phyloP scores from a whole-genome alignment of 129 eudicot species.

The Lactuca saligna region DNA sequence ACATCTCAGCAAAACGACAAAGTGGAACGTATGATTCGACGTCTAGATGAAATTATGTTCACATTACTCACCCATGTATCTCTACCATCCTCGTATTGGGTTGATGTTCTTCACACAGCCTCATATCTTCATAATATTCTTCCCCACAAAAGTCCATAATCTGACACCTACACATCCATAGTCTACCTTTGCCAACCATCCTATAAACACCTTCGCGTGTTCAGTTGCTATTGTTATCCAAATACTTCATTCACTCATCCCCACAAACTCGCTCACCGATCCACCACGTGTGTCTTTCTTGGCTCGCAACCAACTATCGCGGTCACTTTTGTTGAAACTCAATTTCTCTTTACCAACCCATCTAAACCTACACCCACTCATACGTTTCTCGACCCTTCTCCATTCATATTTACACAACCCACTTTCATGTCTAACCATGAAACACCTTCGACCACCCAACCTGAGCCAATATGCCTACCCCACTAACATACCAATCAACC shows the following conservation, averaged over 20 bases:
- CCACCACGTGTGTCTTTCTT: slow-evolving; percentile 2
- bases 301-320: not conserved
- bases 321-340: not conserved
- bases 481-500: not conserved
- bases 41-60: slow-evolving; percentile 6
- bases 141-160: no score
- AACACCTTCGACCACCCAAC: not conserved
- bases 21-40: slow-evolving; percentile 2
- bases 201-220: slow-evolving; percentile 6
- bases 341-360: not conserved
- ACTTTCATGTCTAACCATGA: not conserved
- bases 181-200: not conserved
- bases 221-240: slow-evolving; percentile 10
- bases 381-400: slow-evolving; percentile 1
- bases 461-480: not conserved
- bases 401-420: not conserved
- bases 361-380: slow-evolving; percentile 4
- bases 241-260: not conserved
- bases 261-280: not conserved
- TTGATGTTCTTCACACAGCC: not conserved
- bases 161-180: not conserved
- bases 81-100: not conserved
- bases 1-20: no score
- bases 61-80: not conserved
- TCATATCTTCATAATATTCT: slow-evolving; percentile 7